Evolutionary conservation across 2,329 filamentous ascomycete species (phyloP), one percentile per base, ranked within the genome.

Genomic region (Westerdykella ornata): DNA sequence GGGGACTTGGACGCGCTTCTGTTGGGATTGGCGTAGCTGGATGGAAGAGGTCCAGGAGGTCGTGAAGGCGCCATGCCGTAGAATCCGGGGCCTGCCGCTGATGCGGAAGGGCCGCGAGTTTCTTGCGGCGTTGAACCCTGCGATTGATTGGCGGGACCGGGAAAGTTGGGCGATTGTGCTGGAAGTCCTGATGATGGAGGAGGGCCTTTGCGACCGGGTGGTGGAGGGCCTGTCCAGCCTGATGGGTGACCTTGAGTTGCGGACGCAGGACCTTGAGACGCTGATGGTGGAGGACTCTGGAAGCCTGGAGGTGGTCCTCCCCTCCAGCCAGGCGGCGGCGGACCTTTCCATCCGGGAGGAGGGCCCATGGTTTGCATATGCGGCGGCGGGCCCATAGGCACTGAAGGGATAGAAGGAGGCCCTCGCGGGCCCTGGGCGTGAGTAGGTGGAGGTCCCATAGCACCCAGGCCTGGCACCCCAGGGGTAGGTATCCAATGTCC

Each of bases 401-500:
- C 49, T 18, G 48, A 42, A 30, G 49, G 46, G 11, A 52, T 52
- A 5, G 44, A 46, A 14, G 54, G 57, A 17, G 54, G 54, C 11
- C 42, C 39, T 22, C 37, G 11, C 22, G 36, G 35, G 16, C 41
- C 44, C 37, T 48, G 39, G 7, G 38, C 34, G 31, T 36, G 46
- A 13, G 39, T 22, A 26, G 64, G 57, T 32, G 68, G 66, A n/a
- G 62, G 58, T 4, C 65, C 61, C 39, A 68, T 62, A 6, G 54
- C 66, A 35, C 52, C 51, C 55, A 56, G 49, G 5, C 60, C 58
- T 17, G 61, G 62, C 53, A 79, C 71, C 14, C 68, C 73, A 16
- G 72, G 68, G 41, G 69, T 67, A 26, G 78, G 74, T 56, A 68
- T 68, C 78, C 77, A 75, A 48, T 74, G 66, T 35, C 75, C 73